Conservation (phyloP, 2,329 filamentous ascomycete genomes). For the Penicillium sp. region DNA sequence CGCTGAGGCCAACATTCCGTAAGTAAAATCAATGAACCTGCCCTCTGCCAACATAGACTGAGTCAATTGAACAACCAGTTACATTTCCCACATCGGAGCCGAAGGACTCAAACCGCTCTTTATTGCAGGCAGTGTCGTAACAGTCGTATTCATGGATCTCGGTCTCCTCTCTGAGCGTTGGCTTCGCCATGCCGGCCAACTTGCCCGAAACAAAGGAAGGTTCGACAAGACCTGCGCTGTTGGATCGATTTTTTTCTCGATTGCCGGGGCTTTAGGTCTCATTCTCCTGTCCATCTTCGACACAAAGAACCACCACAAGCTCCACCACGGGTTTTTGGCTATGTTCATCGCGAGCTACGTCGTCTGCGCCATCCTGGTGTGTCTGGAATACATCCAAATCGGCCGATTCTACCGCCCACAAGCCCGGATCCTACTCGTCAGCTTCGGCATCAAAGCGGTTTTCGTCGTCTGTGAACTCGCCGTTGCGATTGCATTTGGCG, state of each 20-base stretch:
- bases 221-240: conserved; percentile 9
- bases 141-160: conserved; percentile 9
- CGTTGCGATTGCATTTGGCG: conserved; percentile 7
- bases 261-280: conserved; percentile 5
- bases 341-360: conserved; percentile 11
- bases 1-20: conserved; percentile 5
- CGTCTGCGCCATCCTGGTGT: conserved; percentile 7
- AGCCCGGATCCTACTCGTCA: conserved; percentile 8
- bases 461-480: conserved; percentile 7
- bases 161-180: conserved; percentile 6
- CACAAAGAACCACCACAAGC: background rate
- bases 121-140: conserved; percentile 7
- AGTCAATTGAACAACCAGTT: conserved; percentile 1
- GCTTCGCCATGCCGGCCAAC: conserved; percentile 11
- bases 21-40: background rate
- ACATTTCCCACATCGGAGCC: conserved; percentile 11
- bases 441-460: conserved; percentile 3
- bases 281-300: conserved; percentile 9
- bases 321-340: conserved; percentile 6
- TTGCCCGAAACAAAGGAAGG: conserved; percentile 4
- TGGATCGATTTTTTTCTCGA: conserved; percentile 7
- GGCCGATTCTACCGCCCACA: conserved; percentile 8
- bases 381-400: conserved; percentile 9
- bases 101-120: conserved; percentile 9
- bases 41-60: background rate